Conservation (phyloP, 768 basidiomycete genomes). For the Termitomyces sp. region DNA sequence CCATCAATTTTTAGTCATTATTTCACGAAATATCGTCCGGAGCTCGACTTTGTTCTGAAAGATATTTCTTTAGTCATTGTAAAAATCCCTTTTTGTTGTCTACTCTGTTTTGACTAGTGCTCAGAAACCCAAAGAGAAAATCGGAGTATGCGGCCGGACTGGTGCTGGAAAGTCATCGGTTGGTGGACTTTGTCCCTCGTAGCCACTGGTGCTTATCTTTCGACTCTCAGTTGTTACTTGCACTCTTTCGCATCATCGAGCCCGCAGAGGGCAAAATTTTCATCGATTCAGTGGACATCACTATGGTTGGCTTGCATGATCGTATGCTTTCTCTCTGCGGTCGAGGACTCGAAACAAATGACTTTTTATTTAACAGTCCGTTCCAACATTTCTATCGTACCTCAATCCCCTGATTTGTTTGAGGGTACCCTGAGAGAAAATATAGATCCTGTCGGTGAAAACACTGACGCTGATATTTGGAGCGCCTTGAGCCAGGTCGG, state of each 20-base stretch:
- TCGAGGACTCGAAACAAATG: not conserved
- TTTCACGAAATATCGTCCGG: conserved; percentile 75
- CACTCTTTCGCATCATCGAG: conserved; percentile 76
- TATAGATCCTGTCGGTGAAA: conserved; percentile 77
- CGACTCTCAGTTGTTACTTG: conserved; percentile 48
- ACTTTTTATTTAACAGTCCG: conserved; percentile 43
- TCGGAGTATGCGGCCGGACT: conserved; percentile 86
- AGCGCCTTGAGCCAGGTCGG: conserved; percentile 65
- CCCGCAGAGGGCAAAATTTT: conserved; percentile 59
- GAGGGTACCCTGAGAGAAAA: conserved; percentile 80
- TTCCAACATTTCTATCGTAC: conserved; percentile 79
- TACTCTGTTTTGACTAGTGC: not conserved
- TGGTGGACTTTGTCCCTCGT: conserved; percentile 12
- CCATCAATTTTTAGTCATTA: conserved; percentile 42
- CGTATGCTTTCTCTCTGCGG: conserved; percentile 31
- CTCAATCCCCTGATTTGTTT: conserved; percentile 70
- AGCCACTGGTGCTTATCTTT: not conserved
- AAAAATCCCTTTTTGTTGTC: conserved; percentile 15
- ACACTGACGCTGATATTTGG: conserved; percentile 85
- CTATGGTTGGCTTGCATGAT: conserved; percentile 70
- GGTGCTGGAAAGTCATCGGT: conserved; percentile 79
- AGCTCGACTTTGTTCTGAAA: conserved; percentile 76
- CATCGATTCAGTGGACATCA: conserved; percentile 75
- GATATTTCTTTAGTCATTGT: conserved; percentile 70
- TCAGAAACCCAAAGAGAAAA: conserved; percentile 76